Percentiles rank a stretch among this genome's conserved stretches.
phyloP scores from a whole-genome alignment of 2,329 filamentous ascomycete genomes.

The Bipolaris sorokiniana region DNA sequence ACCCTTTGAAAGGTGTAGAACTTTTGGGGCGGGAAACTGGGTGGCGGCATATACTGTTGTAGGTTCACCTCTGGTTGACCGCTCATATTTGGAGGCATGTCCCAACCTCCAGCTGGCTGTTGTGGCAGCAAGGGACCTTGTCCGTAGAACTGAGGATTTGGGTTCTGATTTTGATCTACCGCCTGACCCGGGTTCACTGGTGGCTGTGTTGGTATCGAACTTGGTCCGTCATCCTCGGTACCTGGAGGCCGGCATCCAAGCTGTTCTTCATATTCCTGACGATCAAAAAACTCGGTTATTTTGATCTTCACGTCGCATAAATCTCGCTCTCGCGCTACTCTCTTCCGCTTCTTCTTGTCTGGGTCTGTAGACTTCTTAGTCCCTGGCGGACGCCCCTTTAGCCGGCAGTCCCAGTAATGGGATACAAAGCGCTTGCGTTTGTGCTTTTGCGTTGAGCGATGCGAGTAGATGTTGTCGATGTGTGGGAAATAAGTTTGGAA shows the following conservation, averaged over 20 bases:
- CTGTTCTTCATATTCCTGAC: constrained; percentile 49
- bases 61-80: constrained; percentile 24
- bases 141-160: constrained; percentile 31
- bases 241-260: constrained; percentile 37
- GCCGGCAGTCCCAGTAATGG: constrained; percentile 83
- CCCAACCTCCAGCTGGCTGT: constrained; percentile 31
- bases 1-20: constrained; percentile 77
- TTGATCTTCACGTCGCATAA: constrained; percentile 89
- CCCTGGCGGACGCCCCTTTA: constrained; percentile 79
- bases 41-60: constrained; percentile 18
- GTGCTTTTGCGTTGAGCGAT: constrained; percentile 79
- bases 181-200: constrained; percentile 5
- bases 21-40: constrained; percentile 28
- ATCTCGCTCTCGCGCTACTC: constrained; percentile 74
- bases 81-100: constrained; percentile 27
- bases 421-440: constrained; percentile 83
- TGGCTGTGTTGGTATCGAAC: constrained; percentile 10
- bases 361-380: constrained; percentile 81
- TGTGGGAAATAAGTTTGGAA: constrained; percentile 84
- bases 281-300: constrained; percentile 78
- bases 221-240: constrained; percentile 16
- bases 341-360: constrained; percentile 81
- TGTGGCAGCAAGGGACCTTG: constrained; percentile 24
- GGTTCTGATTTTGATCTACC: constrained; percentile 15
- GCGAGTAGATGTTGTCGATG: constrained; percentile 84